A percentile compares a stretch with the other conserved stretches of the same genome.
phyloP scores from a whole-genome alignment of 179 eudicot genomes.

The Silene noctiflora region DNA sequence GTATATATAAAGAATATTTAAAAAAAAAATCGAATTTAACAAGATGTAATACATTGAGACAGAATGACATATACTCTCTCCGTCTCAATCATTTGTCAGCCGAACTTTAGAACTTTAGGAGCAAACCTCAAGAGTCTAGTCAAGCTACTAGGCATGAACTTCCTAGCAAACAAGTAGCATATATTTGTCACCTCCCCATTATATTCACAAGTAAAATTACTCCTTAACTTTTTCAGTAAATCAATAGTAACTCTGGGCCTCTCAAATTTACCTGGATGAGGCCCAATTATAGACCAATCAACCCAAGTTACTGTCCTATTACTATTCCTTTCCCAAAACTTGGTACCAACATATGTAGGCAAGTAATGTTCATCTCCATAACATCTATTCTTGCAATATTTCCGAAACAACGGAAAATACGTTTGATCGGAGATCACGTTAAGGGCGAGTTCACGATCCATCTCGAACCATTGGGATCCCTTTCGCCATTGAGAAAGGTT shows the following conservation, averaged over 20 bases:
- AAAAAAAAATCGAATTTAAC: not conserved
- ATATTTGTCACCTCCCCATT: conserved; percentile 32
- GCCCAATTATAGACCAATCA: conserved; percentile 45
- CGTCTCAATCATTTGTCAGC: conserved; percentile 1
- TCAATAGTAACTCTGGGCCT: conserved; percentile 30
- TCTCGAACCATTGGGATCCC: conserved; percentile 61
- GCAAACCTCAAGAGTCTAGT: conserved; percentile 29
- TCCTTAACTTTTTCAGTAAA: conserved; percentile 28
- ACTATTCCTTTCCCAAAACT: conserved; percentile 28
- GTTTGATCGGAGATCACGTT: conserved; percentile 36
- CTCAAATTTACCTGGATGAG: conserved; percentile 40
- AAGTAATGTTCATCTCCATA: conserved; percentile 55
- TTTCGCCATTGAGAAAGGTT: conserved; percentile 43
- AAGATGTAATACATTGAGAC: not conserved
- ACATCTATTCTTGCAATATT: conserved; percentile 36
- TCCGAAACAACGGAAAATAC: conserved; percentile 33
- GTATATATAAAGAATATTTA: not conserved
- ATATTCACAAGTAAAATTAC: conserved; percentile 28
- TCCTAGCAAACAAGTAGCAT: conserved; percentile 40
- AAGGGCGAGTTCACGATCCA: conserved; percentile 34
- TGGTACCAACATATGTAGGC: conserved; percentile 39
- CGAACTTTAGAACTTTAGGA: conserved; percentile 28
- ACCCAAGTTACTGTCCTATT: conserved; percentile 48
- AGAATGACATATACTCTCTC: not conserved
- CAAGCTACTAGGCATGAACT: conserved; percentile 37